Evolutionary conservation across 345 rosid genomes (phyloP), one percentile per base, ranked within the genome.

Genomic region (Acer negundo): DNA sequence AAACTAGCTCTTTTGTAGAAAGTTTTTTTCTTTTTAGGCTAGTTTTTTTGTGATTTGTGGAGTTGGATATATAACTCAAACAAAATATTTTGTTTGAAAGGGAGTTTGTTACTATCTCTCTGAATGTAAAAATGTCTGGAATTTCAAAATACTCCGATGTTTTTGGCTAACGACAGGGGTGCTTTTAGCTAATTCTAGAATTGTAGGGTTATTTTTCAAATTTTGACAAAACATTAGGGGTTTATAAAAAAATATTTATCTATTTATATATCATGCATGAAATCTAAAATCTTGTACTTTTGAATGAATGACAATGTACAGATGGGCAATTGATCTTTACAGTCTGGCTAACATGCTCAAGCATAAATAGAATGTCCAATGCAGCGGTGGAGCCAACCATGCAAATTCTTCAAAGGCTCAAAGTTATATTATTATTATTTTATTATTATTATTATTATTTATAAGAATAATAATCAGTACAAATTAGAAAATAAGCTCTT

Each of bases 291-390:
- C 8, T 42, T 56, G 8, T 56, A 2, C 6, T 40, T 10, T 20
- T 46, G 5, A 20, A 73, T 16, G 7, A 61, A 11, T 42, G 53
- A 38, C 3, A 56, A 31, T 6, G 53, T 35, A 15, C 78, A 65
- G 72, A 13, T 35, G 20, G 40, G 12, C 63, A 31, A 17, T 31
- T 31, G 2, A 16, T 8, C 65, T 75, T 75, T 75, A 65, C 78
- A 75, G 77, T 64, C 77, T 75, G 77, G 49, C 61, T 13, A 17
- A 26, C 59, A 35, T 10, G 51, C 2, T 28, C 24, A 71, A 55
- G 26, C 42, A 17, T 22, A 38, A 28, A 12, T 40, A 20, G 35
- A 7, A 12, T 59, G 64, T 22, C 42, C 66, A 70, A 26, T 13
- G 46, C 20, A 10, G 26, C 9, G 40, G 42, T 26, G 69, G 10